Evolutionary conservation across 1,284 basidiomycete genomes (phyloP).

Genomic region (Hemileia vastatrix): DNA sequence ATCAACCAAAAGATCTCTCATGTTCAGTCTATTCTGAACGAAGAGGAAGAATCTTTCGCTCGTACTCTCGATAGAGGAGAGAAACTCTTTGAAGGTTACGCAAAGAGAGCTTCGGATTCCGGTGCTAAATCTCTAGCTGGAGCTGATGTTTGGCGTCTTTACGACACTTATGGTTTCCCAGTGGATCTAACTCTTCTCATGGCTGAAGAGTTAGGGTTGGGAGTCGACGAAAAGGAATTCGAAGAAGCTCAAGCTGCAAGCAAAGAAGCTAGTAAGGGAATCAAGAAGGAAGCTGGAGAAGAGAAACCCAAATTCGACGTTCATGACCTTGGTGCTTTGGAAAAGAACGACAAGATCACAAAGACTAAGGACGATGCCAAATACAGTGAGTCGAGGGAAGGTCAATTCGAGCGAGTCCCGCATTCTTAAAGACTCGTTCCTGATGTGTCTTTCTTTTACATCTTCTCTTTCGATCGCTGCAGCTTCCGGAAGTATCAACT

Average conservation of each 20-base stretch:
- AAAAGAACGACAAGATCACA: slow-evolving; percentile 66
- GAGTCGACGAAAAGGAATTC: slow-evolving; percentile 78
- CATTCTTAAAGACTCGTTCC: no score
- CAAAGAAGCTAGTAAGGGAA: slow-evolving; percentile 78
- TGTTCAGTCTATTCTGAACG: slow-evolving; percentile 88
- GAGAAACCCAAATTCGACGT: slow-evolving; percentile 80
- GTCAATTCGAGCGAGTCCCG: slow-evolving; percentile 4
- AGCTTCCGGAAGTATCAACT: slow-evolving; percentile 58
- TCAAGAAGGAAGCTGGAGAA: slow-evolving; percentile 56
- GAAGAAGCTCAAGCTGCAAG: slow-evolving; percentile 77
- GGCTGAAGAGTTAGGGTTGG: slow-evolving; percentile 84
- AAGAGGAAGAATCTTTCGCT: slow-evolving; percentile 94
- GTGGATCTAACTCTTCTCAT: slow-evolving; percentile 91
- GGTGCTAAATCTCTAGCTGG: slow-evolving; percentile 65
- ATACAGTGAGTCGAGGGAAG: slow-evolving; percentile 58
- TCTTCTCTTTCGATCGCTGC: not conserved
- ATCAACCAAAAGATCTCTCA: slow-evolving; percentile 72
- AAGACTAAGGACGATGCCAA: slow-evolving; percentile 90
- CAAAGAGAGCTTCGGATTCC: slow-evolving; percentile 58
- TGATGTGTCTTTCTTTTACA: not conserved
- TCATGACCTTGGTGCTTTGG: slow-evolving; percentile 79
- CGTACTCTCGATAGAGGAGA: slow-evolving; percentile 93
- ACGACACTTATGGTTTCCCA: slow-evolving; percentile 97
- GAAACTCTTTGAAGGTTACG: slow-evolving; percentile 87
- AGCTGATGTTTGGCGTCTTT: slow-evolving; percentile 89